A percentile compares a stretch with the other conserved stretches of the same genome.
These are phyloP conservation scores for Calamus simplicifolius DNA, from an alignment of 176 grass and related monocot genomes.

Conservation along the genomic window DNA sequence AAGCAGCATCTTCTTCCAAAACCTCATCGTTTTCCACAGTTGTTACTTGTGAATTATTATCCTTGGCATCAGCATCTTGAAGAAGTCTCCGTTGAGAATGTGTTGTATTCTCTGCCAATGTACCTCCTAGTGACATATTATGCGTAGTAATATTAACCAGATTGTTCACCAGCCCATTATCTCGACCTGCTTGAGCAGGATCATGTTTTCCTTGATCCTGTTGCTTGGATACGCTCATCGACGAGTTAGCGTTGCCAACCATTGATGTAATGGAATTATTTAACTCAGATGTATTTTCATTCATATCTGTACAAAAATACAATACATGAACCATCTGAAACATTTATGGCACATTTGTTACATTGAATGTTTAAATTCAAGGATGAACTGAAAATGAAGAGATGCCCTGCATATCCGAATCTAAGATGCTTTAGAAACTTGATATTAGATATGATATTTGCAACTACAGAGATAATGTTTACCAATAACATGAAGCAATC, in stretches of 20 bases:
- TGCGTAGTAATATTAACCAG: slow-evolving; percentile 14
- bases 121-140: slow-evolving; percentile 24
- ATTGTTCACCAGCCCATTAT: slow-evolving; percentile 26
- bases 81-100: slow-evolving; percentile 67
- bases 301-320: slow-evolving; percentile 2
- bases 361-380: too few species aligned
- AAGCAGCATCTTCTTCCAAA: slow-evolving; percentile 73
- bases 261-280: slow-evolving; percentile 11
- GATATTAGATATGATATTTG: too few species aligned
- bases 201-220: slow-evolving; percentile 25
- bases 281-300: slow-evolving; percentile 8
- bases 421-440: too few species aligned
- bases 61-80: slow-evolving; percentile 39
- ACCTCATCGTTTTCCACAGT: slow-evolving; percentile 61
- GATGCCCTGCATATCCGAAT: too few species aligned
- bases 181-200: slow-evolving; percentile 29
- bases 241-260: slow-evolving; percentile 8
- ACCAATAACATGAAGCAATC: too few species aligned
- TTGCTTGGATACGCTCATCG: slow-evolving; percentile 27
- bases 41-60: slow-evolving; percentile 10
- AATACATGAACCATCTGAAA: too few species aligned
- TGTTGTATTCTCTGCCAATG: slow-evolving; percentile 30
- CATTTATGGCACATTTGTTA: too few species aligned
- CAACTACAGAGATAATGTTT: too few species aligned
- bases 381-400: too few species aligned